A percentile compares a stretch with the other conserved stretches of the same genome.
phyloP scores from a whole-genome alignment of 495 filamentous ascomycete genomes.

The Cryomyces antarcticus region DNA sequence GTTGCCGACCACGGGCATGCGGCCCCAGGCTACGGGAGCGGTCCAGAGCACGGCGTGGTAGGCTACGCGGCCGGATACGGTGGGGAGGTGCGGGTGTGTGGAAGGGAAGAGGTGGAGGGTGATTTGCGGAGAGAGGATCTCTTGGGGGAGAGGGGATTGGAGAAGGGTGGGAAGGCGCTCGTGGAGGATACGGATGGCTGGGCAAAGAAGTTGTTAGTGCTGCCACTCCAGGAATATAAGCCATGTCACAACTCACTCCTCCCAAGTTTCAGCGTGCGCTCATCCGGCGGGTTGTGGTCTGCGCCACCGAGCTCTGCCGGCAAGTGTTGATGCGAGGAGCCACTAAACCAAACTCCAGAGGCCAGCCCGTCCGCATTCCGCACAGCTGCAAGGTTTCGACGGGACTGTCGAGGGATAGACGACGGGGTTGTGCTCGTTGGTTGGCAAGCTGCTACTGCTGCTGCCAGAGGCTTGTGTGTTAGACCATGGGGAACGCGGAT shows the following conservation, averaged over 20 bases:
- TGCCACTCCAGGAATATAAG: not conserved
- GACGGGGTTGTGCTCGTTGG: no score
- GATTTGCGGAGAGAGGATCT: conserved; percentile 76
- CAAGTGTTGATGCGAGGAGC: conserved; percentile 3
- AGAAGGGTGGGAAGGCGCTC: conserved; percentile 71
- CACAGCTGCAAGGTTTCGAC: conserved; percentile 13
- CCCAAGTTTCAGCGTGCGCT: conserved; percentile 73
- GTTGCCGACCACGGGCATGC: conserved; percentile 72
- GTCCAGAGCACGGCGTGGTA: conserved; percentile 93
- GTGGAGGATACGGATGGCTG: conserved; percentile 73
- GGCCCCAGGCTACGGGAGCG: conserved; percentile 84
- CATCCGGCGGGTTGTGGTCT: conserved; percentile 37
- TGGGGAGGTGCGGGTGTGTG: conserved; percentile 86
- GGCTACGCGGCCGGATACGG: conserved; percentile 68
- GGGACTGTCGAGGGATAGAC: conserved; percentile 3
- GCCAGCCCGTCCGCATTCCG: conserved; percentile 7
- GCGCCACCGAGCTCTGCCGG: conserved; percentile 3
- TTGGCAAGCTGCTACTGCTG: not conserved
- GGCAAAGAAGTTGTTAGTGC: not conserved
- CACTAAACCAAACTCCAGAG: conserved; percentile 17
- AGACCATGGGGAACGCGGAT: conserved; percentile 2
- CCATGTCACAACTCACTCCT: conserved; percentile 39
- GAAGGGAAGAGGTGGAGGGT: conserved; percentile 91
- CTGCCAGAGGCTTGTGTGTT: not conserved
- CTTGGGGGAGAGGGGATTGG: conserved; percentile 59